Percentiles rank a stretch among this genome's conserved stretches.
These are phyloP conservation scores for Bauhinia variegata DNA, from an alignment of 306 rosid species.

Conservation along the genomic window DNA sequence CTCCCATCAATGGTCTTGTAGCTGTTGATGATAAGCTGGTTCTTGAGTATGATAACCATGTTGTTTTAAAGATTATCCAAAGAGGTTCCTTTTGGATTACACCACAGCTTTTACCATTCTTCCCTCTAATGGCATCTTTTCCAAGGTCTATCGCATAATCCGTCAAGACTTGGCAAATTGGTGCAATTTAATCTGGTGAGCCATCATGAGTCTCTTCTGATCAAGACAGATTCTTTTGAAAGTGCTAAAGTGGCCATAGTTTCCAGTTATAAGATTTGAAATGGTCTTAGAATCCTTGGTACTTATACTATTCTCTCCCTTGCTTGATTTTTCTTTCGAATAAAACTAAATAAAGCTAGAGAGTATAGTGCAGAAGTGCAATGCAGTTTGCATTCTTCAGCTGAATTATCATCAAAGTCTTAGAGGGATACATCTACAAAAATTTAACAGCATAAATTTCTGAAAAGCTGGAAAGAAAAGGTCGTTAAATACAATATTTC, in stretches of 20 bases:
- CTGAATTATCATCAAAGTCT: too few species aligned
- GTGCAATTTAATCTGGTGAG: conserved; percentile 52
- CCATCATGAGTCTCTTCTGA: conserved; percentile 80
- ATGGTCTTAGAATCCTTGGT: too few species aligned
- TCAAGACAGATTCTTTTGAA: conserved; percentile 38
- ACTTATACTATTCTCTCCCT: too few species aligned
- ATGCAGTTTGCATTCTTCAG: too few species aligned
- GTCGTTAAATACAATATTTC: too few species aligned
- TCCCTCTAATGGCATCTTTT: conserved; percentile 72
- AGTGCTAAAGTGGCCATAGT: conserved; percentile 44
- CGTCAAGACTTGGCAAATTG: conserved; percentile 59
- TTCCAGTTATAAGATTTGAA: neutral
- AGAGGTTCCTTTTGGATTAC: conserved; percentile 69
- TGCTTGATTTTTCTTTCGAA: too few species aligned
- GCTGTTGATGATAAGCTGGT: conserved; percentile 76
- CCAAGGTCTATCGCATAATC: conserved; percentile 75
- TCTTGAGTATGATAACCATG: conserved; percentile 66
- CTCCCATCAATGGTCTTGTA: conserved; percentile 89
- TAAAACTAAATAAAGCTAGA: too few species aligned
- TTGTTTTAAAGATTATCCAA: conserved; percentile 67
- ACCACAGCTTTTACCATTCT: conserved; percentile 62
- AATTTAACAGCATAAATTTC: too few species aligned
- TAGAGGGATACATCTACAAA: too few species aligned
- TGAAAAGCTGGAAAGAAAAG: too few species aligned
- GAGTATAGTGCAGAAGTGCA: too few species aligned